Evolutionary conservation across 2,329 filamentous ascomycete genomes (phyloP), one percentile per base, ranked within the genome.

Genomic region (Fusarium pseudonygamai): DNA sequence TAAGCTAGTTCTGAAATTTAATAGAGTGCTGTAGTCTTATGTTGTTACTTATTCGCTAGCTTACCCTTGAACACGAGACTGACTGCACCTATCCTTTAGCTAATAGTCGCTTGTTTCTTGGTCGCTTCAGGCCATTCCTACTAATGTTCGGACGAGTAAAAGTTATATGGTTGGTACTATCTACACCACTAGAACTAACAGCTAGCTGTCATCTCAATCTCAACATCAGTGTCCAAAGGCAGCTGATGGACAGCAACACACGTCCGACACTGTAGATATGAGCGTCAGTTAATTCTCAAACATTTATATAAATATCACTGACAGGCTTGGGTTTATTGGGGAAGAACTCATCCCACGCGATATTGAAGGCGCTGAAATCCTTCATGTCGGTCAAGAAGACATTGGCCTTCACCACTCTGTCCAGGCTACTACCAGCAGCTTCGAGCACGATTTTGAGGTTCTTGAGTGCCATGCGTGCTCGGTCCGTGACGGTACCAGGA

Each of bases 171-270:
- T 2, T 14, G 3, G 7, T 24, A 24, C 8, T 14, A 20, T 20
- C 0, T 15, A 18, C 10, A 28, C 11, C 2, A 2, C 7, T 37
- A n/a, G 9, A 9, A 10, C 10, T 34, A 4, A 24, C 52, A 62
- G 36, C 43, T 67, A 28, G 43, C 56, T 16, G n/a, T 57, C 16
- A 62, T 26, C 26, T 69, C 64, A 40, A 69, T 64, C 28, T 69
- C 67, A 15, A 69, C 65, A 43, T 64, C 67, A 2, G 65, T 69
- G 5, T 34, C 16, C 8, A 55, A 16, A 22, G 59, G 65, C 1
- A 69, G 32, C 18, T 64, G 50, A 5, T 69, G 32, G 5, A 69
- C 52, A 40, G 67, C 64, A 7, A 69, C 58, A 16, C 58, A 59
- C 1, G 58, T 69, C 1, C 64, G 46, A 22, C 57, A 68, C 64